These are phyloP conservation scores for Gracilaria vermiculophylla DNA, from an alignment of 23 red algal species.

Conservation along the genomic window DNA sequence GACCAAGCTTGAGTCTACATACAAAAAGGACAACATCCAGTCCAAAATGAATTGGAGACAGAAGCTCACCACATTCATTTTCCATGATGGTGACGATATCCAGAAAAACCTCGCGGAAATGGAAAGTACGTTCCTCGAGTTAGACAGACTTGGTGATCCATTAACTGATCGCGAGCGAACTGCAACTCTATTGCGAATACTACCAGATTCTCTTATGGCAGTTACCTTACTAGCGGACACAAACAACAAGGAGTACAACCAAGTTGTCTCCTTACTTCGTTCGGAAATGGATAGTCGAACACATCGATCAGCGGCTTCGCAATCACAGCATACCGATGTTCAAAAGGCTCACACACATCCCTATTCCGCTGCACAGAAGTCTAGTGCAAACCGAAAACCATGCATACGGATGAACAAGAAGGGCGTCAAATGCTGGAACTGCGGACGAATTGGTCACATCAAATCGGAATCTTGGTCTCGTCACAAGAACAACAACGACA, in stretches of 20 bases:
- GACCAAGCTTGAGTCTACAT: background rate
- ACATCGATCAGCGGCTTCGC: background rate
- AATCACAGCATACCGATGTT: background rate
- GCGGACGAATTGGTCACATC: no score
- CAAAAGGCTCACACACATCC: background rate
- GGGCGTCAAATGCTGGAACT: background rate
- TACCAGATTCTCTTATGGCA: background rate
- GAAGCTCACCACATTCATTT: no score
- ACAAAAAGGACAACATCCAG: constrained; percentile 18
- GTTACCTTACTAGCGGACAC: background rate
- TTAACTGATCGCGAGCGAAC: no score
- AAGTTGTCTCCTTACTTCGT: no score
- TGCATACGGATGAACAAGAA: background rate
- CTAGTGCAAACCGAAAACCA: background rate
- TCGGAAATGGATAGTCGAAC: no score
- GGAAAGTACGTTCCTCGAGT: background rate
- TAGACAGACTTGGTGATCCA: background rate
- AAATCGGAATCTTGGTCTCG: background rate
- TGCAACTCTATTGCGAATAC: background rate
- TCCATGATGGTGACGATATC: no score
- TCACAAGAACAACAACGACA: background rate
- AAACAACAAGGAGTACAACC: background rate
- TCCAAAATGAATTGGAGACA: no score
- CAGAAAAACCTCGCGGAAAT: background rate
- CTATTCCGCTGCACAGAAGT: background rate